Conservation (phyloP, 495 filamentous ascomycete species). For the Xylaria longipes region DNA sequence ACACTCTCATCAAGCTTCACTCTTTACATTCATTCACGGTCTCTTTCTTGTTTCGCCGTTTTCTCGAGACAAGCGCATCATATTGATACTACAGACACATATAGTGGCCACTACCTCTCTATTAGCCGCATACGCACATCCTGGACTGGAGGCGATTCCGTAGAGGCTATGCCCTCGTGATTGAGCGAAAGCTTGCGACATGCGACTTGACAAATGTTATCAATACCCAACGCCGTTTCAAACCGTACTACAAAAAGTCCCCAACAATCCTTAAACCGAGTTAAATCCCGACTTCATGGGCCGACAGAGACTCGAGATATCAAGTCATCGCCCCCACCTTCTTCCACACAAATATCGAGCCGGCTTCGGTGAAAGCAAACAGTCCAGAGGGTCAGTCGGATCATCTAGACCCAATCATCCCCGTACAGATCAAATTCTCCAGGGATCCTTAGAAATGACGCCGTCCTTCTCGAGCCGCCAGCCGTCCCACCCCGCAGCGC, state of each 20-base stretch:
- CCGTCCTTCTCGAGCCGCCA: background rate
- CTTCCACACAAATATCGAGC: background rate
- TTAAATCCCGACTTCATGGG: background rate
- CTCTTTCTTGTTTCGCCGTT: background rate
- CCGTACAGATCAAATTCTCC: background rate
- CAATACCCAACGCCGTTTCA: background rate
- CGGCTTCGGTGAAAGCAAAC: too few species aligned
- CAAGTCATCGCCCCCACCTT: background rate
- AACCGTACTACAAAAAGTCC: background rate
- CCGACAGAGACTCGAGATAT: background rate
- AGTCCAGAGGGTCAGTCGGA: background rate
- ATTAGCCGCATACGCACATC: background rate
- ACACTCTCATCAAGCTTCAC: background rate
- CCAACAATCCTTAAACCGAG: background rate
- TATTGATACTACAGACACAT: background rate
- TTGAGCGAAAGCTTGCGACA: background rate
- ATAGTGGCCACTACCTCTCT: background rate
- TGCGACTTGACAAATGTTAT: background rate
- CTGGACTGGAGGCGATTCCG: background rate
- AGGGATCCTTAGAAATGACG: background rate
- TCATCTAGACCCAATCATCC: background rate
- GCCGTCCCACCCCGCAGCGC: background rate
- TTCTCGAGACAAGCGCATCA: background rate
- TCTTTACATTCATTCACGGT: background rate
- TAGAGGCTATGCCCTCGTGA: background rate